These are phyloP conservation scores for Lentinula lateritia DNA, from an alignment of 768 basidiomycete species.

Conservation along the genomic window DNA sequence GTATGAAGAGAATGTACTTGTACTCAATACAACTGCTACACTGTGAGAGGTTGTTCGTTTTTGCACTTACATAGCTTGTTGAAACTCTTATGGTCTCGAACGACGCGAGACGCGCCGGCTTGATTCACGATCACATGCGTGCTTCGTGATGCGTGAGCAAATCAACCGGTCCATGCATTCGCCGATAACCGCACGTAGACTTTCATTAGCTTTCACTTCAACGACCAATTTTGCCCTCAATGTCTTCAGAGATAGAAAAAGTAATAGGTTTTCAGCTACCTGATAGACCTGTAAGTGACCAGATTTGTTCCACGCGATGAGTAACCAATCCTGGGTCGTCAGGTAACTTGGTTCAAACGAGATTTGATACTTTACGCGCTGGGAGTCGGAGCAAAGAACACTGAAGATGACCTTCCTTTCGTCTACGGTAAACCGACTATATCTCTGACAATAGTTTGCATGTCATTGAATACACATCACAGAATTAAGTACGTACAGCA, in stretches of 20 bases:
- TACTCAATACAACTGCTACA: no score
- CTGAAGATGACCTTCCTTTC: slow-evolving; percentile 33
- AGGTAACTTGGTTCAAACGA: slow-evolving; percentile 84
- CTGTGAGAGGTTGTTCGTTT: no score
- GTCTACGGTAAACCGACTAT: neutral
- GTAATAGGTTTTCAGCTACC: slow-evolving; percentile 55
- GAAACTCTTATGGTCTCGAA: neutral
- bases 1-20: neutral
- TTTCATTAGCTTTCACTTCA: neutral
- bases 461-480: neutral
- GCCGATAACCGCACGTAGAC: neutral
- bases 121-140: neutral
- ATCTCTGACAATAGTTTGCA: neutral
- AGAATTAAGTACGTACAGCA: neutral
- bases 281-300: slow-evolving; percentile 45
- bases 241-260: slow-evolving; percentile 56
- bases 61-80: no score
- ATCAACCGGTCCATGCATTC: neutral
- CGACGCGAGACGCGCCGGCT: neutral
- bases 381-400: slow-evolving; percentile 76
- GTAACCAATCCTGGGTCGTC: neutral
- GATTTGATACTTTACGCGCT: slow-evolving; percentile 77
- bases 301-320: neutral
- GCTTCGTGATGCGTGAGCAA: neutral
- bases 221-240: slow-evolving; percentile 11